Percentiles rank a stretch among this genome's conserved stretches.
phyloP scores from a whole-genome alignment of 345 rosid genomes.

The Rhodamnia argentea region DNA sequence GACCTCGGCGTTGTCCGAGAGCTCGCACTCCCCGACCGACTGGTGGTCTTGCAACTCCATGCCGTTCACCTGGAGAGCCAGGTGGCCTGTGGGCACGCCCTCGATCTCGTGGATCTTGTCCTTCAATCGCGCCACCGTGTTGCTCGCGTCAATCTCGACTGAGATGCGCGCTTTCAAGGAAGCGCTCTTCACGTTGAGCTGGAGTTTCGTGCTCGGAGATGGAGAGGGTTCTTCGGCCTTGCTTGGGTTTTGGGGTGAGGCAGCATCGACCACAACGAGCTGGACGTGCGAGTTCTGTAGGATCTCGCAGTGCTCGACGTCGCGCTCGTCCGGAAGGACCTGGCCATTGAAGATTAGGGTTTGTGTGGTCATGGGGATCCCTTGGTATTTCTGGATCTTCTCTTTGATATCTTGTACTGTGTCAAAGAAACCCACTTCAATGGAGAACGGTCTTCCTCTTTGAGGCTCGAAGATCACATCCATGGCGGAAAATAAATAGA shows the following conservation, averaged over 20 bases:
- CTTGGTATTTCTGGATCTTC: constrained; percentile 57
- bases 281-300: constrained; percentile 54
- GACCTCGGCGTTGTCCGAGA: constrained; percentile 22
- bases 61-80: constrained; percentile 17
- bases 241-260: constrained; percentile 2
- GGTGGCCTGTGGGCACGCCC: constrained; percentile 8
- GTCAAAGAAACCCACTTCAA: constrained; percentile 73
- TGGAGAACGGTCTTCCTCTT: constrained; percentile 43
- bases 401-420: constrained; percentile 68
- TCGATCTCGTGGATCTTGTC: constrained; percentile 40
- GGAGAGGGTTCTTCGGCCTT: constrained; percentile 19
- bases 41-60: constrained; percentile 26
- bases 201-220: constrained; percentile 8
- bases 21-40: constrained; percentile 16
- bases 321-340: constrained; percentile 48
- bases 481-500: constrained; percentile 10
- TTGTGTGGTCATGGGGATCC: constrained; percentile 43
- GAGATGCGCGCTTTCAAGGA: constrained; percentile 15
- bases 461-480: constrained; percentile 58
- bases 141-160: constrained; percentile 21
- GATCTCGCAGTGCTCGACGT: constrained; percentile 46
- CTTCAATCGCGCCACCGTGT: constrained; percentile 23
- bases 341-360: constrained; percentile 56
- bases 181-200: constrained; percentile 24
- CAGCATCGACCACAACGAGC: constrained; percentile 24